Evolutionary conservation across 768 basidiomycete genomes (phyloP), one percentile per base, ranked within the genome.

Genomic region (Nidularia sp.): DNA sequence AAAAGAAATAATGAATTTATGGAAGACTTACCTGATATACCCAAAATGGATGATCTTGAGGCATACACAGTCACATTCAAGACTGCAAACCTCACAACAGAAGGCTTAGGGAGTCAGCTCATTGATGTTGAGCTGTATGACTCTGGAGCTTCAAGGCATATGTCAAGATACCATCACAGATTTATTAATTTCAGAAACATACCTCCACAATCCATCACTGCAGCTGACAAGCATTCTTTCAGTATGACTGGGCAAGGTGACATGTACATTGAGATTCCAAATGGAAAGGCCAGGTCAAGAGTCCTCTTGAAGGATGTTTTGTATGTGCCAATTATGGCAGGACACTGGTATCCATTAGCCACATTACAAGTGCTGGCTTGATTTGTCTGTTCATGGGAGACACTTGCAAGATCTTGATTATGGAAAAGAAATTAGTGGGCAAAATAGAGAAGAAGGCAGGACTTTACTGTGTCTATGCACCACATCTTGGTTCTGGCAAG

Each of bases 261-360:
- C 6, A 47, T 73, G 43, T 41, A 53, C 1, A 54, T 73, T 5
- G 56, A 67, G 32, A 53, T 73, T 39, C 70, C 71, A 6, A 65
- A 70, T 53, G 66, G 68, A 29, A 45, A 56, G 18, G 58, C 64
- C 31, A n/a, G 34, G 31, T 56, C 59, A 0, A 49, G 62, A 10
- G 49, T 71, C 2, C 51, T 53, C 4, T 59, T 74, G n/a, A 66
- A 57, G 2, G 57, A 71, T 44, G 71, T 73, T 15, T 55, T 74
- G 5, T 72, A 73, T 50, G 64, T 70, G 4, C 72, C 67, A 0
- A 66, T 71, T 29, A 62, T 72, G 6, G 64, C 67, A 2, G 72
- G 52, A 74, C 68, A 6, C 62, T 75, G 4, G 54, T 73, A 10
- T 73, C 69, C 1, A 61, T 71, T 43, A 66, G 69, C 3, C 48